A percentile compares a stretch with the other conserved stretches of the same genome.
phyloP scores from a whole-genome alignment of 208 protist species.

The Leishmania turanica region DNA sequence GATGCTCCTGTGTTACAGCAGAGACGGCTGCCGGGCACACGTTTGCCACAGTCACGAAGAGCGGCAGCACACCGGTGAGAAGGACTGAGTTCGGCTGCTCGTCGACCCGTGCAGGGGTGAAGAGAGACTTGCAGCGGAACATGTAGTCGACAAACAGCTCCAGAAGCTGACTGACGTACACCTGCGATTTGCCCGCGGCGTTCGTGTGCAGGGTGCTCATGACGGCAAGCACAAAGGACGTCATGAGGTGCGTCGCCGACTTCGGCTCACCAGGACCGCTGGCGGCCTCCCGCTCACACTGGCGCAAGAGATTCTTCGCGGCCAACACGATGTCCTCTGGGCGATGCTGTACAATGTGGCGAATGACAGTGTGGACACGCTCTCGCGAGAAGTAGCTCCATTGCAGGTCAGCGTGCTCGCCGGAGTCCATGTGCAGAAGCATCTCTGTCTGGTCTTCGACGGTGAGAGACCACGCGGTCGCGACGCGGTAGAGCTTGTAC shows the following conservation, averaged over 20 bases:
- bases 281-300: constrained; percentile 36
- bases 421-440: constrained; percentile 47
- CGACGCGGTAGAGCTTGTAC: constrained; percentile 44
- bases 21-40: constrained; percentile 59
- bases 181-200: constrained; percentile 8
- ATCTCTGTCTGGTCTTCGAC: constrained; percentile 61
- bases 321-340: constrained; percentile 26
- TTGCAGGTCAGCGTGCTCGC: constrained; percentile 39
- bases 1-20: constrained; percentile 26
- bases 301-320: constrained; percentile 34
- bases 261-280: constrained; percentile 19
- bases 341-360: constrained; percentile 42
- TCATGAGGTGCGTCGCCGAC: constrained; percentile 56
- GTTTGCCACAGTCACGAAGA: constrained; percentile 69
- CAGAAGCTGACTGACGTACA: constrained; percentile 44
- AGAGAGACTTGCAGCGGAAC: constrained; percentile 16
- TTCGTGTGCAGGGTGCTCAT: constrained; percentile 36
- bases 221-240: constrained; percentile 69
- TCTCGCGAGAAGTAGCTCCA: constrained; percentile 52
- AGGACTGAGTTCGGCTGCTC: constrained; percentile 51
- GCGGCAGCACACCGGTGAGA: constrained; percentile 71
- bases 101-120: constrained; percentile 19
- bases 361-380: constrained; percentile 43
- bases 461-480: constrained; percentile 54
- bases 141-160: constrained; percentile 51